Evolutionary conservation across 352 stramenopile genomes (phyloP), one percentile per base, ranked within the genome.

Genomic region (Globisporangium abappressorium): DNA sequence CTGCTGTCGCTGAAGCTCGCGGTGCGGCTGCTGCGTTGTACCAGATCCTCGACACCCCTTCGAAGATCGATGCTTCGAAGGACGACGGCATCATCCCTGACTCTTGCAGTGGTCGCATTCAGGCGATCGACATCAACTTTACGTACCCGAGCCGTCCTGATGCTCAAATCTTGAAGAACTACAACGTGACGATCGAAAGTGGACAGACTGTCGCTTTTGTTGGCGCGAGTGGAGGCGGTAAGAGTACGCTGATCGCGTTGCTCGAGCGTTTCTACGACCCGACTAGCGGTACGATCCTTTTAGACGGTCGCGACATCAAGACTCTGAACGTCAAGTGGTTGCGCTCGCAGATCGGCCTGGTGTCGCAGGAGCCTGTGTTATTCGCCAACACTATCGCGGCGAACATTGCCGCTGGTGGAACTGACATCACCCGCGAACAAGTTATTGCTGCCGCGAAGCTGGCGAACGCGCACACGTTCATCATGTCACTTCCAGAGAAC

Each of bases 331-430:
- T 98, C 18, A 89, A 87, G 62, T 81, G 75, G 70, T 71, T 91
- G 18, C 76, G 87, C 9, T 70, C 76, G 18, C 78, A 94, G 64
- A 91, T 85, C 33, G 76, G 85, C 8, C 65, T 97, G 0, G 87
- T 94, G 0, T 89, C 77, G 0, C 93, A 98, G 72, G 85, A 97
- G 62, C 89, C 91, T n/a, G 89, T 92, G 28, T 75, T 98, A 20
- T 98, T 98, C 72, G 87, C 88, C 3, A 82, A 98, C n/a, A 98
- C 98, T 68, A 96, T 99, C 66, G 72, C 74, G n/a, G 11, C 74
- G 85, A 26, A 14, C 5, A n/a, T n/a, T n/a, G n/a, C n/a, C n/a
- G n/a, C n/a, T n/a, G n/a, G n/a, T n/a, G n/a, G n/a, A n/a, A n/a
- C 22, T 1, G 14, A 22, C 12, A 43, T 68, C n/a, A 62, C 62